These are phyloP conservation scores for Carex littledalei DNA, from an alignment of 176 grass and related monocot species.

Conservation along the genomic window DNA sequence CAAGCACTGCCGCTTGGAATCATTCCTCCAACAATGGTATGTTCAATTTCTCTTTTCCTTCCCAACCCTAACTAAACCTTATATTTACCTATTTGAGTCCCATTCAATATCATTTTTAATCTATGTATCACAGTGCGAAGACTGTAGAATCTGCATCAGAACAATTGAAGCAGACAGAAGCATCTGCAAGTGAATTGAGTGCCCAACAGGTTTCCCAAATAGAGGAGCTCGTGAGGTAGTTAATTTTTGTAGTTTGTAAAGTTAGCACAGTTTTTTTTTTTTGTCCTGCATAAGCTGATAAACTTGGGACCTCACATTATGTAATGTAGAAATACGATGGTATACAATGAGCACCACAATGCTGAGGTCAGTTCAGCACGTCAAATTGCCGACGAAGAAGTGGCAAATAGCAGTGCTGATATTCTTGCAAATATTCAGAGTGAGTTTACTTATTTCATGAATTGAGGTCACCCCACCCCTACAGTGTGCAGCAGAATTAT, in stretches of 20 bases:
- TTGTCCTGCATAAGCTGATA: not conserved
- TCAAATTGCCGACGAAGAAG: slow-evolving; percentile 40
- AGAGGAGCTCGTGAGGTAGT: slow-evolving; percentile 63
- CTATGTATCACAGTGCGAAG: slow-evolving; percentile 40
- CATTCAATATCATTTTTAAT: slow-evolving; percentile 15
- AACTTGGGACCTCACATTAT: not conserved
- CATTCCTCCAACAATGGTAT: slow-evolving; percentile 69
- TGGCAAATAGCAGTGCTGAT: slow-evolving; percentile 34
- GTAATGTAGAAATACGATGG: slow-evolving; percentile 49
- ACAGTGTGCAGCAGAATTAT: not conserved
- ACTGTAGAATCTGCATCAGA: slow-evolving; percentile 58
- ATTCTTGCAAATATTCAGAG: slow-evolving; percentile 60
- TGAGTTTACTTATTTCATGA: slow-evolving; percentile 25
- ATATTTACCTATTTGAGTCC: not conserved
- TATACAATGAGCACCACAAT: slow-evolving; percentile 64
- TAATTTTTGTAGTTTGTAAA: not conserved
- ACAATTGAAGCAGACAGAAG: slow-evolving; percentile 74
- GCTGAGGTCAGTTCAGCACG: slow-evolving; percentile 56
- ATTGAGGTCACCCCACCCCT: not conserved
- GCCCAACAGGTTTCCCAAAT: slow-evolving; percentile 70
- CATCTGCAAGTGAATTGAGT: slow-evolving; percentile 53
- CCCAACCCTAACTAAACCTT: not conserved
- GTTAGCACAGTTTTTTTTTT: not conserved
- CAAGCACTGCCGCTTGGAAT: slow-evolving; percentile 91
- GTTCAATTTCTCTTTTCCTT: not conserved